These are phyloP conservation scores for Gnomoniopsis sp. DNA, from an alignment of 2,329 filamentous ascomycete genomes.

Conservation along the genomic window DNA sequence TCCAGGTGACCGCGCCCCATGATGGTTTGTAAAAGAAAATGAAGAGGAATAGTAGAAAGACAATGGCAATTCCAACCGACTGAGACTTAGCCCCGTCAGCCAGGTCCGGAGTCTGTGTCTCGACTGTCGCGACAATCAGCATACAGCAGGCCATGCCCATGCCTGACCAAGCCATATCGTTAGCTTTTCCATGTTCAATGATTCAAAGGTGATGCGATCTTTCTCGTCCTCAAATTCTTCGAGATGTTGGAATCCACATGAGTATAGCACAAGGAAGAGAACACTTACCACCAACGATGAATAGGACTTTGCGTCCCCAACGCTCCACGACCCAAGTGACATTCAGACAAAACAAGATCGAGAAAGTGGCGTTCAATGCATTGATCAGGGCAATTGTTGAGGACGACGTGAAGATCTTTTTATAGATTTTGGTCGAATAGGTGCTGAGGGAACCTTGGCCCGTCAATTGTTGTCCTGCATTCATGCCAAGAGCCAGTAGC, in stretches of 20 bases:
- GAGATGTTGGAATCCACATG: too few relatives aligned
- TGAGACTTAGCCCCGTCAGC: slow-evolving; percentile 49
- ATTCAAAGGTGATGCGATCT: not conserved
- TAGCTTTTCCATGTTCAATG: not conserved
- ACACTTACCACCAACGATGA: slow-evolving; percentile 57
- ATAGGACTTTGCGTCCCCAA: slow-evolving; percentile 66
- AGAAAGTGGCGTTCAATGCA: slow-evolving; percentile 69
- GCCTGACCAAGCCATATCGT: not conserved
- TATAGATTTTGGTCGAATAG: slow-evolving; percentile 72
- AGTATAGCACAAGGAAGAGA: not conserved
- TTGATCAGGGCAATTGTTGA: slow-evolving; percentile 69
- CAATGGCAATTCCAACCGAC: slow-evolving; percentile 60
- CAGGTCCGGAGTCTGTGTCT: slow-evolving; percentile 41
- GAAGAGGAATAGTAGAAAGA: slow-evolving; percentile 62
- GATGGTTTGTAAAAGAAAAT: slow-evolving; percentile 64
- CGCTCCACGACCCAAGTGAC: slow-evolving; percentile 71
- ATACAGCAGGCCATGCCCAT: slow-evolving; percentile 69
- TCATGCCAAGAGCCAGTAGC: slow-evolving; percentile 61
- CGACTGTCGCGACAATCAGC: slow-evolving; percentile 54
- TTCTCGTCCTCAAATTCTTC: too few relatives aligned
- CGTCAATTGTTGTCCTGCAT: slow-evolving; percentile 68
- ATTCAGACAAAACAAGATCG: slow-evolving; percentile 70
- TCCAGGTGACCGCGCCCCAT: slow-evolving; percentile 66
- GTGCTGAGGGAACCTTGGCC: slow-evolving; percentile 72
- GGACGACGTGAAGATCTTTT: slow-evolving; percentile 60